Base-by-base conservation (phyloP, 139 green algal genomes). In the Tetratostichococcus sp. region DNA sequence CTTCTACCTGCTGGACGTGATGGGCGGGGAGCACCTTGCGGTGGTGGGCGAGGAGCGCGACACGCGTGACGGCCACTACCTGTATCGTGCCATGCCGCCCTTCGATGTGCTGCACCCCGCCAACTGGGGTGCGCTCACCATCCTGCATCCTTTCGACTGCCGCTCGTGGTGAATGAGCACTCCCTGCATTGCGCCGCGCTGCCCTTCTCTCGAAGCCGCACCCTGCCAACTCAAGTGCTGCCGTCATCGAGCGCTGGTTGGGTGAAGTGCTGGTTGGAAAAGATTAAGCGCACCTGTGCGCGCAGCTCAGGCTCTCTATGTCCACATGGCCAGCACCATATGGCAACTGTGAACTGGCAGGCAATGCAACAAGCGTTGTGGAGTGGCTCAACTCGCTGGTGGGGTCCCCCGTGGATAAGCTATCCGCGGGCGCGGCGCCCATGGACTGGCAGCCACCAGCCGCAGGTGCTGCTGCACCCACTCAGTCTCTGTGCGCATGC, bases 21-120 rank as follows among this genome's bases (percentile, higher is more conserved):
- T 34, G 22, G 79, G 72, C 3, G n/a, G 70, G 1, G 77, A 87
- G 72, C 72, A 79, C 70, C 68, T 83, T 32, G 82, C 82, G 43
- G 75, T 82, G 35, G 50, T 66, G 30, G 81, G 72, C 2, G 77
- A 85, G 74, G 85, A 90, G 70, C 80, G 84, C 43, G 83, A 88
- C 16, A 84, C 80, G 34, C 65, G 80, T 21, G 85, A 90, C 34
- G 85, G 85, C 25, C 85, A 90, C 75, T 90, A 90, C 77, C 62
- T 67, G 58, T 90, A 88, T 68, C 30, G 30, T 28, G 70, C 76
- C 2, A 50, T 65, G 31, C 23, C 26, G 42, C 35, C 70, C 31
- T 66, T 81, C 26, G 42, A 66, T 0, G 35, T 22, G 8, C 26
- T 58, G 34, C 65, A 69, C n/a, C 69, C 70, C 26, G 19, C 14